Evolutionary conservation across 2,329 filamentous ascomycete species (phyloP).

Genomic region (Exophiala sideris): DNA sequence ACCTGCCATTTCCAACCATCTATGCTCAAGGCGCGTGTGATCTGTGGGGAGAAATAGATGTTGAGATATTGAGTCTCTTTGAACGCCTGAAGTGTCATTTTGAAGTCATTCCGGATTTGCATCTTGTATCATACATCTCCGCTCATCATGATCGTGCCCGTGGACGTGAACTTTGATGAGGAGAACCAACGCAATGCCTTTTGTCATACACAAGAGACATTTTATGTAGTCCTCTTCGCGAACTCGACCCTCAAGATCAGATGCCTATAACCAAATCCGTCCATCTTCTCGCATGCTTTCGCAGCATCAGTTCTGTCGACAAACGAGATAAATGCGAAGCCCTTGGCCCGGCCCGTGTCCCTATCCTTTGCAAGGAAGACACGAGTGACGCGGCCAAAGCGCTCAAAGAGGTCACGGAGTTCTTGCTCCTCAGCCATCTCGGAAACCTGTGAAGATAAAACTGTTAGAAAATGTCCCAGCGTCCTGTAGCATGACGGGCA

Average conservation of each 20-base stretch:
- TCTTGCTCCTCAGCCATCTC: constrained; percentile 97
- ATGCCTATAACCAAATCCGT: constrained; percentile 67
- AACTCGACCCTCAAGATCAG: constrained; percentile 53
- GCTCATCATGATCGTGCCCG: too few species aligned
- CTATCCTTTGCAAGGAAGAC: constrained; percentile 98
- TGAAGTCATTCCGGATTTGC: too few species aligned
- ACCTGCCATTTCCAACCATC: too few species aligned
- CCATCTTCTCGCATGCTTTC: constrained; percentile 94
- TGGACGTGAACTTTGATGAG: too few species aligned
- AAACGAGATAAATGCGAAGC: constrained; percentile 98
- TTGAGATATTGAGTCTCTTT: too few species aligned
- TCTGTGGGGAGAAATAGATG: too few species aligned
- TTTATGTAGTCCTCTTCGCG: constrained; percentile 41
- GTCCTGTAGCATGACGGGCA: not conserved
- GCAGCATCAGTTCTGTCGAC: constrained; percentile 85
- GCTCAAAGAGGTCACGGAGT: constrained; percentile 95
- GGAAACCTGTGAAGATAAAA: constrained; percentile 62
- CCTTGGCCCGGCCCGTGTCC: constrained; percentile 93
- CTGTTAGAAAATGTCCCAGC: constrained; percentile 26
- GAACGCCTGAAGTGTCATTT: too few species aligned
- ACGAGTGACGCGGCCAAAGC: constrained; percentile 92
- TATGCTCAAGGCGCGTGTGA: too few species aligned
- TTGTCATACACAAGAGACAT: not conserved
- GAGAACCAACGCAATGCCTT: not conserved
- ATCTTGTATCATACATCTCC: too few species aligned